Conservation (phyloP, 805 yeast genomes). For the Candida maesae region DNA sequence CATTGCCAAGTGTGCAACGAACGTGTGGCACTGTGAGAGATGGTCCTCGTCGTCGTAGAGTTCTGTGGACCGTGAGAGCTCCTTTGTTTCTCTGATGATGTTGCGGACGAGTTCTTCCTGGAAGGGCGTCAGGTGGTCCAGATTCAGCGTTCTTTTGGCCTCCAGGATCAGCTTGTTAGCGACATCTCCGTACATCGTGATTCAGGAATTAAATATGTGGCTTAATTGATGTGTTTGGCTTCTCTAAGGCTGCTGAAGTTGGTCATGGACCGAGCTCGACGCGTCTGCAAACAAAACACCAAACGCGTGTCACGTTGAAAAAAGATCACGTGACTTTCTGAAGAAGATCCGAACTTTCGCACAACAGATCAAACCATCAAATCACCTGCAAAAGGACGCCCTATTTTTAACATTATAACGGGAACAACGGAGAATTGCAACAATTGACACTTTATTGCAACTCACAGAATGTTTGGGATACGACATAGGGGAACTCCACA, state of each 20-base stretch:
- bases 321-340: no score
- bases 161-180: constrained; percentile 83
- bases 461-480: no score
- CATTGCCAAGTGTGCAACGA: constrained; percentile 37
- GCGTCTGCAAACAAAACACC: no score
- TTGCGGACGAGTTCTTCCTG: constrained; percentile 68
- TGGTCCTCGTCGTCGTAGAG: constrained; percentile 6
- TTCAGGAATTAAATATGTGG: no score
- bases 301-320: no score
- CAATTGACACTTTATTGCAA: no score
- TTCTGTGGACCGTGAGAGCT: constrained; percentile 39
- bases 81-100: constrained; percentile 67
- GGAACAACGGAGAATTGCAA: no score
- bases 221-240: no score
- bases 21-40: constrained; percentile 12
- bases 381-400: not conserved
- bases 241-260: not conserved
- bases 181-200: constrained; percentile 78
- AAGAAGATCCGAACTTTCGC: no score
- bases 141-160: constrained; percentile 70
- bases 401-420: no score
- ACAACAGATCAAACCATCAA: not conserved
- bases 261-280: no score
- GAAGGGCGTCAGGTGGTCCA: constrained; percentile 65
- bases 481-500: not conserved